Evolutionary conservation across 371 early-diverging fungal species (phyloP).

Genomic region (Mortierella sp.): DNA sequence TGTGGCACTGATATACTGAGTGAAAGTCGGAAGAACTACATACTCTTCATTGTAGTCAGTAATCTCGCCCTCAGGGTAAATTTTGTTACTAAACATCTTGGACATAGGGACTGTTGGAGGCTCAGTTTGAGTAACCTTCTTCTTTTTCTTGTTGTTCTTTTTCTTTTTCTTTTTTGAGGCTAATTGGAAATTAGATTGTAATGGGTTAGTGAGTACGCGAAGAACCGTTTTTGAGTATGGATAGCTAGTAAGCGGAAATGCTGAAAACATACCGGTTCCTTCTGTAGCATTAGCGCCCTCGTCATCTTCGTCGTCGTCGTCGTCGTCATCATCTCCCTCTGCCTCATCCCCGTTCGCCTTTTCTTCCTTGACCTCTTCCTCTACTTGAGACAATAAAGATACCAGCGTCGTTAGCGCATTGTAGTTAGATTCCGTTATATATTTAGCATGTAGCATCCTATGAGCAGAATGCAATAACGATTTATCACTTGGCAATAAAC

Average conservation of each 20-base stretch:
- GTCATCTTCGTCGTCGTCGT: conserved; percentile 39
- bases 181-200: neutral
- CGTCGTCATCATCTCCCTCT: conserved; percentile 44
- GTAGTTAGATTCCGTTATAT: no score
- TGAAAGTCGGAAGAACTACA: conserved; percentile 8
- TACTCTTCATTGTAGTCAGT: conserved; percentile 85
- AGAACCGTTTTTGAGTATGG: no score
- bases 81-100: conserved; percentile 75
- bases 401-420: neutral
- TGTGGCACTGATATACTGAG: neutral
- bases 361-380: conserved; percentile 43
- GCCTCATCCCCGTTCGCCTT: conserved; percentile 18
- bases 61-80: conserved; percentile 81
- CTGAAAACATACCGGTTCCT: conserved; percentile 14
- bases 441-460: neutral
- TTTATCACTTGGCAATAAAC: conserved; percentile 3
- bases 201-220: neutral
- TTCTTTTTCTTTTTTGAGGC: conserved; percentile 74
- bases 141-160: conserved; percentile 79
- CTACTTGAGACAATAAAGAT: conserved; percentile 4
- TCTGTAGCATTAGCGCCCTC: conserved; percentile 32
- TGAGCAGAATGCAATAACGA: neutral
- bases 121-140: conserved; percentile 70
- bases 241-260: no score
- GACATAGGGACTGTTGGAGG: conserved; percentile 86